These are phyloP conservation scores for Phytopythium boreale DNA, from an alignment of 352 stramenopile genomes.

Conservation along the genomic window DNA sequence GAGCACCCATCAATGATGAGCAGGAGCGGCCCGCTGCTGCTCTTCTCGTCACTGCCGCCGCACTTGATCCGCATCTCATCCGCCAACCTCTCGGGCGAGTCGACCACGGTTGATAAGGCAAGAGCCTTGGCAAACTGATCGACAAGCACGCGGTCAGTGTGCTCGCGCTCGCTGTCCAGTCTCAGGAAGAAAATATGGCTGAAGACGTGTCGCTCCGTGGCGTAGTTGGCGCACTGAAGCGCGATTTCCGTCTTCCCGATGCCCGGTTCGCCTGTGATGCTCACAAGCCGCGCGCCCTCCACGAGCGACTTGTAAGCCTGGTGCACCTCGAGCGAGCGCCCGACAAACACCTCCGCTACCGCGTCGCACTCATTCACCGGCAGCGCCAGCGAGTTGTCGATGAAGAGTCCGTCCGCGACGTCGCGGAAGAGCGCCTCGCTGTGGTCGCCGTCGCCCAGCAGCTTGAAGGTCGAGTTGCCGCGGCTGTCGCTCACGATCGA, in stretches of 20 bases:
- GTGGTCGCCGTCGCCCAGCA: conserved; percentile 76
- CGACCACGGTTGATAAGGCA: conserved; percentile 18
- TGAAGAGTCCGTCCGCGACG: conserved; percentile 41
- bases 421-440: conserved; percentile 72
- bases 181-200: conserved; percentile 70
- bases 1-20: conserved; percentile 82
- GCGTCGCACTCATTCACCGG: conserved; percentile 73
- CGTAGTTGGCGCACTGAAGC: conserved; percentile 72
- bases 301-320: conserved; percentile 76
- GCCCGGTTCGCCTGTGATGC: conserved; percentile 62
- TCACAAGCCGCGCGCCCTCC: conserved; percentile 71
- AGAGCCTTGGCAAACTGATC: conserved; percentile 38
- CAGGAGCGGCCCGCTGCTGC: conserved; percentile 32
- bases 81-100: conserved; percentile 40
- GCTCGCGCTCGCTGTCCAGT: conserved; percentile 28
- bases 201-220: conserved; percentile 68
- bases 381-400: conserved; percentile 54
- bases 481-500: conserved; percentile 34
- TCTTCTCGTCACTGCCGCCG: conserved; percentile 15
- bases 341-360: conserved; percentile 72
- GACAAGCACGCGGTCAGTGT: conserved; percentile 11
- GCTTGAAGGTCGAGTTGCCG: conserved; percentile 63
- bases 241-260: conserved; percentile 84
- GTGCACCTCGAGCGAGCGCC: conserved; percentile 77
- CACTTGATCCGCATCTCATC: conserved; percentile 51